Evolutionary conservation across 129 eudicot genomes (phyloP), one percentile per base, ranked within the genome.

Genomic region (Heracleum sosnowskyi): DNA sequence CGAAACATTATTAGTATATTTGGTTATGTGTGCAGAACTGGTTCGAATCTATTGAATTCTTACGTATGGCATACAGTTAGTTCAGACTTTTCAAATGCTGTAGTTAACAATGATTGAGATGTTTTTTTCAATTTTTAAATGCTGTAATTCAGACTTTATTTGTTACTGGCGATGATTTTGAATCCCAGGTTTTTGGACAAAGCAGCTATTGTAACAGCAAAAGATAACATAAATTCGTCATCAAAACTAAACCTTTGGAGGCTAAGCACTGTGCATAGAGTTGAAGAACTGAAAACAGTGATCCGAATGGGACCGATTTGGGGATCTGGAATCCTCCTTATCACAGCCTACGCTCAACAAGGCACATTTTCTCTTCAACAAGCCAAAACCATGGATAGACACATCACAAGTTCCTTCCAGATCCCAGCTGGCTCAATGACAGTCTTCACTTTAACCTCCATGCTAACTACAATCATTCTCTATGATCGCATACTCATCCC

Each of bases 231-330:
- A n/a, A 84, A 86, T 71, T 71, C 86, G 17, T 76, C 71, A 24
- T 46, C 75, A 5, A 69, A 66, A 63, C 93, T 93, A 5, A 85
- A 95, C 64, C 79, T 83, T 31, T 95, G 98, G 98, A 78, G 86
- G 74, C 82, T 95, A 75, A 83, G 75, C 84, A 95, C 97, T 1
- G 91, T 95, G 82, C 98, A 95, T 55, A 86, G 98, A 35, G 91
- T 95, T 15, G 98, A 95, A 76, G 98, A 95, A 64, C 84, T 95
- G 36, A 95, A 95, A 73, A 84, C 96, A n/a, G 18, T 95, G 11
- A 87, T 95, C 60, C 83, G 97, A 80, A 90, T 95, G 97, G 93
- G 87, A 41, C 98, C 98, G 3, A 95, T 95, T n/a, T 91, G 98
- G 98, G 96, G 97, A 5, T 73, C 98, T 2, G 98, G 96, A 22